Percentiles rank a stretch among this genome's conserved stretches.
Conservation (phyloP, 2,329 filamentous ascomycete genomes). For the Botrytis pseudocinerea region DNA sequence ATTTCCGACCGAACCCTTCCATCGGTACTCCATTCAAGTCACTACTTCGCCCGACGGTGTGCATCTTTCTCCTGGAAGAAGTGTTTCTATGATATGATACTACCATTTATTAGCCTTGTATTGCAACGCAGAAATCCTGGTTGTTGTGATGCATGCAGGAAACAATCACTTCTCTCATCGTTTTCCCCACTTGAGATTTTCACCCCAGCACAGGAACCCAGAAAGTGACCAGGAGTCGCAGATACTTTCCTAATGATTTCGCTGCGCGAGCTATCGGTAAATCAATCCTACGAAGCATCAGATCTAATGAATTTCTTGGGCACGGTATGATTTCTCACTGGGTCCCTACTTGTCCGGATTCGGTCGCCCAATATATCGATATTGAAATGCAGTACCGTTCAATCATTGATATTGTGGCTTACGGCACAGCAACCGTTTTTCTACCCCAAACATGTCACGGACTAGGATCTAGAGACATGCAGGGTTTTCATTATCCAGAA, state of each 20-base stretch:
- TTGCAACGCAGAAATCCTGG: conserved; percentile 18
- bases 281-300: conserved; percentile 21
- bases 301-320: conserved; percentile 4
- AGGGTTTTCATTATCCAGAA: conserved; percentile 1
- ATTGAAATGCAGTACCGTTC: conserved; percentile 18
- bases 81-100: not conserved
- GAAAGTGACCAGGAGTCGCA: conserved; percentile 9
- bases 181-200: conserved; percentile 8
- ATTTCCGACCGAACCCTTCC: conserved; percentile 24
- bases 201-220: conserved; percentile 8
- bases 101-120: conserved; percentile 17
- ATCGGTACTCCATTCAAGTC: conserved; percentile 23
- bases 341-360: conserved; percentile 16
- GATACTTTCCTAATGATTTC: not conserved
- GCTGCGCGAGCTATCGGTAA: conserved; percentile 2
- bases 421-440: conserved; percentile 20
- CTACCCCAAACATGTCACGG: not conserved
- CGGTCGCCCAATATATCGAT: conserved; percentile 20
- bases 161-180: conserved; percentile 1
- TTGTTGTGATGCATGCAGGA: conserved; percentile 15
- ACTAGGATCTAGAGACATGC: conserved; percentile 12
- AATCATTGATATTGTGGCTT: conserved; percentile 21
- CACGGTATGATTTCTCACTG: not conserved
- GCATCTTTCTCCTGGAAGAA: conserved; percentile 10
- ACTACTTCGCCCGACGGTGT: conserved; percentile 13